phyloP scores from a whole-genome alignment of 306 rosid species.

The Cicer arietinum region DNA sequence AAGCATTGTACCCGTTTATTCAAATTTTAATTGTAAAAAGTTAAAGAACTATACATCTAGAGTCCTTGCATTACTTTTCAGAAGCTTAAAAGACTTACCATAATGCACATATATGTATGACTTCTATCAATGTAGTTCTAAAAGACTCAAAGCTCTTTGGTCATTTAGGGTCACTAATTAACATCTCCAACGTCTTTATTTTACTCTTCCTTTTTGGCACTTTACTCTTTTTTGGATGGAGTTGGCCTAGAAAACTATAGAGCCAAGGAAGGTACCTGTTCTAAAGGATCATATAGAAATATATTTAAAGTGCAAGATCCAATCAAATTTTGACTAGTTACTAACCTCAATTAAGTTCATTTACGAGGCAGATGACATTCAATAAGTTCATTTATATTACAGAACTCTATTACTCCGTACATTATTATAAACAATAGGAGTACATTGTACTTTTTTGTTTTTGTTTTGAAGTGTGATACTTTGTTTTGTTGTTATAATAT shows the following conservation, averaged over 20 bases:
- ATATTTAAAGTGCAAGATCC: conserved; percentile 14
- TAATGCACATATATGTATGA: conserved; percentile 14
- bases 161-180: conserved; percentile 42
- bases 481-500: neutral
- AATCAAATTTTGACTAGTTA: conserved; percentile 34
- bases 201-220: conserved; percentile 40
- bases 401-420: conserved; percentile 28
- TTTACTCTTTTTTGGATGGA: conserved; percentile 44
- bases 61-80: conserved; percentile 47
- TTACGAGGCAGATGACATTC: conserved; percentile 41
- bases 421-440: neutral
- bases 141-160: conserved; percentile 29
- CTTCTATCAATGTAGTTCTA: conserved; percentile 37
- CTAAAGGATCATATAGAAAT: conserved; percentile 32
- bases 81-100: conserved; percentile 38
- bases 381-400: conserved; percentile 35
- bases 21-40: conserved; percentile 43
- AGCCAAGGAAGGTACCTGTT: conserved; percentile 54
- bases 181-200: conserved; percentile 39
- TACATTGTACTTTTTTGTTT: conserved; percentile 9
- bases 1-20: conserved; percentile 34
- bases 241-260: conserved; percentile 41
- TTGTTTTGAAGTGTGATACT: neutral
- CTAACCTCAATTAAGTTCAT: conserved; percentile 41
- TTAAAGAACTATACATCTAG: conserved; percentile 43